phyloP scores from a whole-genome alignment of 1,284 basidiomycete species.

The Ceratobasidium sp. region DNA sequence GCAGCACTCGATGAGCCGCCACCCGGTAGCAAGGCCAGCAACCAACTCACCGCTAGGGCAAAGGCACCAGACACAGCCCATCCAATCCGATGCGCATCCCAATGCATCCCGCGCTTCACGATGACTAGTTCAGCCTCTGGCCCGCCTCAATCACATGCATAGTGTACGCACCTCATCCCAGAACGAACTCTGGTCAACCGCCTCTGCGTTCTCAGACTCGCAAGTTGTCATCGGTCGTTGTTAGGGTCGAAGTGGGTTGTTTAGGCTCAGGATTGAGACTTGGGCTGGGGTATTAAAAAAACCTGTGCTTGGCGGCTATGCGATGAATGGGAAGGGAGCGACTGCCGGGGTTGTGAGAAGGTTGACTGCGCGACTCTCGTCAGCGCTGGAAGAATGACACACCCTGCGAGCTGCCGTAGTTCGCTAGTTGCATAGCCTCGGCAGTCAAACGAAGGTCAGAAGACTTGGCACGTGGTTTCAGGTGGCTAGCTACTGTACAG shows the following conservation, averaged over 20 bases:
- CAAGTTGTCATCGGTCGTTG: conserved; percentile 54
- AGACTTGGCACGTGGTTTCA: conserved; percentile 2
- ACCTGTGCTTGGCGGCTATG: too few species aligned
- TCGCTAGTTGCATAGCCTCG: neutral
- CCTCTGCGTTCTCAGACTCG: conserved; percentile 64
- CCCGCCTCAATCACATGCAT: neutral
- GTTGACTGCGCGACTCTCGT: too few species aligned
- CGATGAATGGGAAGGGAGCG: too few species aligned
- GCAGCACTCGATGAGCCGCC: conserved; percentile 13
- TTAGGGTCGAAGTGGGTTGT: neutral
- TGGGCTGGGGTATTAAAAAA: too few species aligned
- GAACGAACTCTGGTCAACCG: conserved; percentile 68
- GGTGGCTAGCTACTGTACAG: neutral
- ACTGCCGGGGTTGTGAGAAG: too few species aligned
- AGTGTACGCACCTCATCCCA: conserved; percentile 58
- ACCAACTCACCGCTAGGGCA: conserved; percentile 65
- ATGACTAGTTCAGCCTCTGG: conserved; percentile 12
- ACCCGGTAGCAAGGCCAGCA: conserved; percentile 3
- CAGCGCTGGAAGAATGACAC: too few species aligned
- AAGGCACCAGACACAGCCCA: conserved; percentile 78
- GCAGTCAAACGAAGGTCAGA: neutral
- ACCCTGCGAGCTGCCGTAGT: neutral
- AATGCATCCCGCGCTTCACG: conserved; percentile 41
- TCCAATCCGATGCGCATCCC: conserved; percentile 68
- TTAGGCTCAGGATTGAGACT: neutral